These are phyloP conservation scores for Podospora pseudocomata DNA, from an alignment of 495 filamentous ascomycete species.

Conservation along the genomic window DNA sequence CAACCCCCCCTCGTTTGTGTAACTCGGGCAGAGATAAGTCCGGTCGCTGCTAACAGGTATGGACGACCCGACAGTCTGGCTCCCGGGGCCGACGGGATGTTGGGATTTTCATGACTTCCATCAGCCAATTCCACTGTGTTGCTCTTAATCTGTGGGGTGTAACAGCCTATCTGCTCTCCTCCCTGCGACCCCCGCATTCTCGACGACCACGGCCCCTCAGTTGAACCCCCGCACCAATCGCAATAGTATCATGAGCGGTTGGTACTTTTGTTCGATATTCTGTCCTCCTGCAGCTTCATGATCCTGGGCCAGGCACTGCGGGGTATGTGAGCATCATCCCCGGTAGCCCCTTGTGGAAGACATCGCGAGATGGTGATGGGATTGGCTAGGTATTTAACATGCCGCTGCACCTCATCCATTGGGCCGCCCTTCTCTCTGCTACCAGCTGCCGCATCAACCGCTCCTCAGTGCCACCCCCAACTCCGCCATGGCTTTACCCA, in stretches of 20 bases:
- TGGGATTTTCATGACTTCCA: background rate
- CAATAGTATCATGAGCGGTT: too few relatives aligned
- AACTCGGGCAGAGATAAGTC: too few relatives aligned
- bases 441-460: background rate
- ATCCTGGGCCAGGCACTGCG: background rate
- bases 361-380: background rate
- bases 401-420: background rate
- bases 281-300: background rate
- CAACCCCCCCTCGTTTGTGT: too few relatives aligned
- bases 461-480: background rate
- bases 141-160: background rate
- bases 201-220: background rate
- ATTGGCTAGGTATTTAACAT: background rate
- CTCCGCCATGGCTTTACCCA: conserved; percentile 18
- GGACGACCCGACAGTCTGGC: background rate
- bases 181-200: background rate
- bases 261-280: background rate
- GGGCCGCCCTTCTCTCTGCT: background rate
- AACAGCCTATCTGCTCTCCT: background rate
- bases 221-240: background rate
- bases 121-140: too few relatives aligned
- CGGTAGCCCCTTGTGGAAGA: background rate
- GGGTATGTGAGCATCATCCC: background rate
- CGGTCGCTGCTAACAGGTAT: background rate
- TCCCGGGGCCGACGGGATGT: background rate